Percentiles rank a stretch among this genome's conserved stretches.
Evolutionary conservation across 148 eudicot species (phyloP).

Genomic region (Talinum fruticosum): DNA sequence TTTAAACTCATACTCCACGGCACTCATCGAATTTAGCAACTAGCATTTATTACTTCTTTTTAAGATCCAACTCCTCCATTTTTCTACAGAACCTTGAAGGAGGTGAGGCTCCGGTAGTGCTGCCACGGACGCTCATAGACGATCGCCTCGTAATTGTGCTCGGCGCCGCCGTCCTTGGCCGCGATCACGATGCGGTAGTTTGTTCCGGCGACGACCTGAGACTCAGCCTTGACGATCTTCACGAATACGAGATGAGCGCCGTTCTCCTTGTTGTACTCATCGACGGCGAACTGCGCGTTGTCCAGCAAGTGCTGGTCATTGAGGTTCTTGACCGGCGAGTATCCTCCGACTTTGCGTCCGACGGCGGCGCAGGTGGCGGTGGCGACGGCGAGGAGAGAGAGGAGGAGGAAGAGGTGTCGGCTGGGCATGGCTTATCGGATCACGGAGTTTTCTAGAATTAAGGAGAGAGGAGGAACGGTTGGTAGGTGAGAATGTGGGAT

Average conservation of each 20-base stretch:
- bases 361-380: background rate
- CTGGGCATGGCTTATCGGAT: background rate
- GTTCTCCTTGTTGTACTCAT: slow-evolving; percentile 35
- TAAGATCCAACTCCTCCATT: background rate
- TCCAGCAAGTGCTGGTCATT: slow-evolving; percentile 36
- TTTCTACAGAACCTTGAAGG: slow-evolving; percentile 27
- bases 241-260: slow-evolving; percentile 11
- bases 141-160: slow-evolving; percentile 28
- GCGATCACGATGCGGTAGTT: slow-evolving; percentile 38
- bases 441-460: background rate
- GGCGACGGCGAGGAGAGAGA: slow-evolving; percentile 20
- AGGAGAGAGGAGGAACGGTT: background rate
- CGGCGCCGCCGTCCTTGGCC: slow-evolving; percentile 33
- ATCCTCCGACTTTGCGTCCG: background rate
- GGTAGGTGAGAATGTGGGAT: background rate
- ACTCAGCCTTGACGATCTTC: slow-evolving; percentile 32
- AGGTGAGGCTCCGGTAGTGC: slow-evolving; percentile 26
- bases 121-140: slow-evolving; percentile 51
- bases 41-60: background rate
- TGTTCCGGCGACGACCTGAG: slow-evolving; percentile 50
- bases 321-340: slow-evolving; percentile 34
- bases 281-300: slow-evolving; percentile 47
- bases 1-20: background rate
- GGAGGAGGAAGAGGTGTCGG: background rate
- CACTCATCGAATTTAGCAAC: background rate